phyloP scores from a whole-genome alignment of 192 early-diverging fungal genomes.

The Cetraspora pellucida region DNA sequence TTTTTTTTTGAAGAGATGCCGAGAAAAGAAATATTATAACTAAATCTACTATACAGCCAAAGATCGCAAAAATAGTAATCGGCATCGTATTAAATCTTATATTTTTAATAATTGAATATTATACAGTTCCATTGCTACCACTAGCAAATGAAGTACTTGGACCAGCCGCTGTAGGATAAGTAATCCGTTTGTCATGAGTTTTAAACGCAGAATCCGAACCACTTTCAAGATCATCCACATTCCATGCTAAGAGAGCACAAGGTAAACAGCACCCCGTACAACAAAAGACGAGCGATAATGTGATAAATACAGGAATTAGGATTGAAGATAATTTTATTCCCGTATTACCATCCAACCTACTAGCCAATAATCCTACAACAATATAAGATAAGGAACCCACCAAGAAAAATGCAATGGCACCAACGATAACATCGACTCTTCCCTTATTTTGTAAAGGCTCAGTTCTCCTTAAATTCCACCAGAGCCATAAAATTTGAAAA shows the following conservation, averaged over 20 bases:
- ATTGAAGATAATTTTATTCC: constrained; percentile 60
- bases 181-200: constrained; percentile 44
- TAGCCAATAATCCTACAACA: constrained; percentile 43
- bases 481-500: constrained; percentile 51
- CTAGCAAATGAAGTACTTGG: neutral
- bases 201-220: constrained; percentile 38
- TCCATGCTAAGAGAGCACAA: constrained; percentile 52
- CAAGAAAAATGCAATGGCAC: constrained; percentile 48
- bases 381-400: constrained; percentile 45
- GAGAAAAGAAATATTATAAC: too few species aligned
- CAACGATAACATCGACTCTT: constrained; percentile 51
- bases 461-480: constrained; percentile 40
- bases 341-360: constrained; percentile 44
- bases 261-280: constrained; percentile 63
- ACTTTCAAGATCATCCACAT: constrained; percentile 48
- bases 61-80: too few species aligned
- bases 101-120: neutral
- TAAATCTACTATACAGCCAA: too few species aligned
- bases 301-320: constrained; percentile 71
- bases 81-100: too few species aligned
- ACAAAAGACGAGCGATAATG: constrained; percentile 56
- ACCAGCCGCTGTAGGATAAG: constrained; percentile 28
- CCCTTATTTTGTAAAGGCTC: constrained; percentile 48
- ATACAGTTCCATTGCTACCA: neutral
- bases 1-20: too few species aligned